Evolutionary conservation across 257 asterid genomes (phyloP), one percentile per base, ranked within the genome.

Genomic region (Datura wrightii): DNA sequence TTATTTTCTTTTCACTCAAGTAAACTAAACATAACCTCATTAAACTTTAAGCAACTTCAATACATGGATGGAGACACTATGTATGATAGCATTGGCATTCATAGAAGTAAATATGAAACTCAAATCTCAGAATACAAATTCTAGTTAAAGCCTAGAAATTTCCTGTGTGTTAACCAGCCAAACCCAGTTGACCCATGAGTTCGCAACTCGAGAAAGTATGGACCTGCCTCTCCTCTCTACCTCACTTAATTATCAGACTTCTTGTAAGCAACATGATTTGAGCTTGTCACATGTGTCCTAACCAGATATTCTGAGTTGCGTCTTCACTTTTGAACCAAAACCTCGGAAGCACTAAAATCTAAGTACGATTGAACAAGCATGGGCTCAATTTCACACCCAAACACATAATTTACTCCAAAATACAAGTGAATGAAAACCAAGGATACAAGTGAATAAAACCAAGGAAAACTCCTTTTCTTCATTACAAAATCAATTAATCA

Each of bases 301-400:
- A 24, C 50, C 76, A 3, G 50, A 67, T 8, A 67, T 67, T 37
- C 37, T 71, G 55, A 71, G 55, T 66, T 66, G 48, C 2, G 5
- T 42, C 79, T 39, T 71, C 44, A 44, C 39, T 71, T 18, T 6
- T 42, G 56, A 71, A 71, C 56, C 37, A 42, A 70, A 71, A 66
- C 19, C 79, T 6, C 9, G 54, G 39, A 71, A 71, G 36, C 5
- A 2, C 8, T 44, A 46, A 44, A 44, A 71, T 71, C 54, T 66
- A 42, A 1, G 18, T 44, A 44, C 2, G n/a, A 71, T 10, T n/a
- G 79, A 71, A n/a, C 18, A 44, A 71, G 39, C 56, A 71, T 71
- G 18, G 55, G 50, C 18, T 71, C 79, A 71, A 71, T 42, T 71
- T 71, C 79, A 71, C 55, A 62, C 7, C 79, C 10, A 71, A 71